Percentiles rank a stretch among this genome's conserved stretches.
Evolutionary conservation across 73 alveolate genomes (phyloP).

Genomic region (Tetrahymena borealis): DNA sequence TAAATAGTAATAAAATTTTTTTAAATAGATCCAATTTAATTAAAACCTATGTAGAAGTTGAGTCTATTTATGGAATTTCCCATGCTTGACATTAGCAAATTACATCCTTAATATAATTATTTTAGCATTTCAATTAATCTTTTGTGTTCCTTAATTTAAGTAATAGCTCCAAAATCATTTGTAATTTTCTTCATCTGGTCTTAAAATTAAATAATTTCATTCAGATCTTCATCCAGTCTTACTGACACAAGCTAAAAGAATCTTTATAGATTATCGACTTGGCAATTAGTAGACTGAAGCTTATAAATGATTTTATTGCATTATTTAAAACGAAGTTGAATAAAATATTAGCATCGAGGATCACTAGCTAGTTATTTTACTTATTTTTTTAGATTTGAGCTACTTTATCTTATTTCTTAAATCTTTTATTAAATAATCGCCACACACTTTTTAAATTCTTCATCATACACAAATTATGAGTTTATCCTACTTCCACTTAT

Average conservation of each 20-base stretch:
- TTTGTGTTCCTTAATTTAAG: neutral
- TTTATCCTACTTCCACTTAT: neutral
- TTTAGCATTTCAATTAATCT: neutral
- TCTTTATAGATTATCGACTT: neutral
- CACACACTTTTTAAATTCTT: neutral
- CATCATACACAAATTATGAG: neutral
- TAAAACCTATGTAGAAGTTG: neutral
- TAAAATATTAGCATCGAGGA: neutral
- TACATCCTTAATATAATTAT: neutral
- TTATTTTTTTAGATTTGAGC: neutral
- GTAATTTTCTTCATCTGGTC: neutral
- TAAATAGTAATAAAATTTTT: neutral
- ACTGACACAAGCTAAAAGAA: neutral
- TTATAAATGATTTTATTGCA: neutral
- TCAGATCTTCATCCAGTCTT: neutral
- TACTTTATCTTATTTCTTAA: neutral
- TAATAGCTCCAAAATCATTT: neutral
- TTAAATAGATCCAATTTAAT: neutral
- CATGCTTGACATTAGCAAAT: neutral
- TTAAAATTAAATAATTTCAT: neutral
- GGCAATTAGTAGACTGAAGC: neutral
- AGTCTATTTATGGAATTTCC: neutral
- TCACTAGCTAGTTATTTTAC: neutral
- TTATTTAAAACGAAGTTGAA: neutral
- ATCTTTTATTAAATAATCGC: neutral